phyloP scores from a whole-genome alignment of 805 yeast genomes.

The Tetrapisispora arboricola region DNA sequence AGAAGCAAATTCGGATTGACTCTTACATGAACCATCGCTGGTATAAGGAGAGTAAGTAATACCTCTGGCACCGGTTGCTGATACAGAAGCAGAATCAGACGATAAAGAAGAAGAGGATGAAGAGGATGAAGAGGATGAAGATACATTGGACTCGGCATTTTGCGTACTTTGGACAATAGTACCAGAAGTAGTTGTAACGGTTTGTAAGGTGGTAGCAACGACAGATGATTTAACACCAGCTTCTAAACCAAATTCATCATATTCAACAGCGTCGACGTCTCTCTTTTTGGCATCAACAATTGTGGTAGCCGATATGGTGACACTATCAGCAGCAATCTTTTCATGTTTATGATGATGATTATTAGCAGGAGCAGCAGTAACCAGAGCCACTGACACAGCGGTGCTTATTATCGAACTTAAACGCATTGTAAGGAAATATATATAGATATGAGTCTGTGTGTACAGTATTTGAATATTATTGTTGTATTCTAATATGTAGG shows the following conservation, averaged over 20 bases:
- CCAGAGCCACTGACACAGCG: conserved; percentile 2
- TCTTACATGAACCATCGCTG: conserved; percentile 57
- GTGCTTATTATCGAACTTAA: neutral
- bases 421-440: conserved; percentile 1
- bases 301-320: neutral
- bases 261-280: neutral
- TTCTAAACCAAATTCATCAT: neutral
- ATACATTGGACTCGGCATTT: conserved; percentile 8
- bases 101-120: conserved; percentile 28
- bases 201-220: conserved; percentile 7
- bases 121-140: conserved; percentile 23
- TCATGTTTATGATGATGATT: conserved; percentile 3
- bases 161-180: conserved; percentile 10
- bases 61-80: conserved; percentile 50
- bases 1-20: conserved; percentile 43
- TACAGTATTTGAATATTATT: too few species aligned
- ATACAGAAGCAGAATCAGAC: conserved; percentile 25
- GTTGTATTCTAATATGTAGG: too few species aligned
- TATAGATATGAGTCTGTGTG: too few species aligned
- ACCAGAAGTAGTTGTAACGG: conserved; percentile 7
- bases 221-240: conserved; percentile 10
- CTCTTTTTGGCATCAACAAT: neutral
- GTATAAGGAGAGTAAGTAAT: conserved; percentile 76
- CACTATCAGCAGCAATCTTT: conserved; percentile 28
- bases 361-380: conserved; percentile 6